A percentile compares a stretch with the other conserved stretches of the same genome.
phyloP scores from a whole-genome alignment of 2,329 filamentous ascomycete species.

The Paecilomyces sp. region DNA sequence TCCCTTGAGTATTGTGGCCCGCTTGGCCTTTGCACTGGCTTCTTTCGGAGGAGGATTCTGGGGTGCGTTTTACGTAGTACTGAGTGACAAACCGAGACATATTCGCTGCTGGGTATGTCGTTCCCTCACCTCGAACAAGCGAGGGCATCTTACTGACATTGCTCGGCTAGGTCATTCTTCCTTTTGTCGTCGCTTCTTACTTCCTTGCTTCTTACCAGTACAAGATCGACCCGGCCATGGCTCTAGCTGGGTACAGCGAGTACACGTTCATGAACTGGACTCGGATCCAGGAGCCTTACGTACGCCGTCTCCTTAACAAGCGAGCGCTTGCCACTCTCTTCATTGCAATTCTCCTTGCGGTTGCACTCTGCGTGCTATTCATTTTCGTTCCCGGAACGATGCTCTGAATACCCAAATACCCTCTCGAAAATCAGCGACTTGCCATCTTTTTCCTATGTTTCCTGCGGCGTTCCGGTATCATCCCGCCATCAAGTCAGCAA shows the following conservation, averaged over 20 bases:
- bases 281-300: slow-evolving; percentile 80
- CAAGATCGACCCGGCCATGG: slow-evolving; percentile 85
- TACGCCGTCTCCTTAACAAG: slow-evolving; percentile 76
- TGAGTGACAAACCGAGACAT: slow-evolving; percentile 67
- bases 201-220: slow-evolving; percentile 89
- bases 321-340: slow-evolving; percentile 74
- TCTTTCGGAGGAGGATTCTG: slow-evolving; percentile 90
- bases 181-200: slow-evolving; percentile 88
- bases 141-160: slow-evolving; percentile 12
- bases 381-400: slow-evolving; percentile 81
- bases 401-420: slow-evolving; percentile 19
- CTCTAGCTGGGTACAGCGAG: slow-evolving; percentile 83
- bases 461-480: slow-evolving; percentile 1
- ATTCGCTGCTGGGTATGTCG: slow-evolving; percentile 76
- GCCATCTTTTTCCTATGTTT: not conserved
- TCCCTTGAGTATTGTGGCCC: slow-evolving; percentile 77
- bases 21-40: slow-evolving; percentile 76
- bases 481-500: not conserved
- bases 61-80: slow-evolving; percentile 88
- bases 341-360: slow-evolving; percentile 68
- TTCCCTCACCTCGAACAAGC: not conserved
- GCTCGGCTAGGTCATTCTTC: slow-evolving; percentile 61
- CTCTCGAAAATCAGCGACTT: not conserved
- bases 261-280: slow-evolving; percentile 94
- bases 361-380: slow-evolving; percentile 80